These are phyloP conservation scores for Gastroboletus turbinatus DNA, from an alignment of 1,284 basidiomycete genomes.

Conservation along the genomic window DNA sequence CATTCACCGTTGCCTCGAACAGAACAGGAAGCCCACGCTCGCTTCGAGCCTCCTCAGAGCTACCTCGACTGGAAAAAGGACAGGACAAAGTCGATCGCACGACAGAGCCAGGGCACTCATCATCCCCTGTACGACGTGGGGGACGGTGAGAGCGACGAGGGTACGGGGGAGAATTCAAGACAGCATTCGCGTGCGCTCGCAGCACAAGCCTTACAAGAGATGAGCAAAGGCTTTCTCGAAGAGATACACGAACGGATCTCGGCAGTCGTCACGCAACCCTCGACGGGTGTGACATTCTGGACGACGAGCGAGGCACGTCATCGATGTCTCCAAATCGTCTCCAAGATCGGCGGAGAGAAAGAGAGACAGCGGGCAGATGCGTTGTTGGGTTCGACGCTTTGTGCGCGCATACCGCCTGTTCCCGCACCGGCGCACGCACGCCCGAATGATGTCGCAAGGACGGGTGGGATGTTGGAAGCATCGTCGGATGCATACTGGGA, in stretches of 20 bases:
- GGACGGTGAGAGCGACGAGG: conserved; percentile 24
- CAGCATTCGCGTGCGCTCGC: conserved; percentile 64
- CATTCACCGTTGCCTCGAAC: conserved; percentile 66
- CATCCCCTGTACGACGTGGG: conserved; percentile 3
- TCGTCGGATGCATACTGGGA: conserved; percentile 49
- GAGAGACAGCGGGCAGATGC: conserved; percentile 61
- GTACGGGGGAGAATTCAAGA: conserved; percentile 38
- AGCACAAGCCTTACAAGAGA: conserved; percentile 71
- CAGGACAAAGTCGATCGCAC: conserved; percentile 18
- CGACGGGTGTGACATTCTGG: conserved; percentile 63
- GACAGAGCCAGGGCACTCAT: conserved; percentile 6
- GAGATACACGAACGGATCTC: conserved; percentile 55
- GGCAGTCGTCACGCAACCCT: conserved; percentile 3
- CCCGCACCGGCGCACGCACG: neutral
- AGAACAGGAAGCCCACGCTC: conserved; percentile 54
- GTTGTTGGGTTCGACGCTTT: conserved; percentile 42
- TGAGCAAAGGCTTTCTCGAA: conserved; percentile 61
- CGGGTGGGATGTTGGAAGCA: neutral
- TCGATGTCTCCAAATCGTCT: conserved; percentile 66
- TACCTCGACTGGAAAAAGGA: conserved; percentile 61
- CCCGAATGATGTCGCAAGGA: neutral
- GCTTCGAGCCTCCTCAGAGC: conserved; percentile 58
- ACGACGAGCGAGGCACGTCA: conserved; percentile 72
- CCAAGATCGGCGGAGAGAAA: conserved; percentile 65
- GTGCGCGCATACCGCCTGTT: neutral